These are phyloP conservation scores for Ustilago bromivora DNA, from an alignment of 1,284 basidiomycete genomes.

Conservation along the genomic window DNA sequence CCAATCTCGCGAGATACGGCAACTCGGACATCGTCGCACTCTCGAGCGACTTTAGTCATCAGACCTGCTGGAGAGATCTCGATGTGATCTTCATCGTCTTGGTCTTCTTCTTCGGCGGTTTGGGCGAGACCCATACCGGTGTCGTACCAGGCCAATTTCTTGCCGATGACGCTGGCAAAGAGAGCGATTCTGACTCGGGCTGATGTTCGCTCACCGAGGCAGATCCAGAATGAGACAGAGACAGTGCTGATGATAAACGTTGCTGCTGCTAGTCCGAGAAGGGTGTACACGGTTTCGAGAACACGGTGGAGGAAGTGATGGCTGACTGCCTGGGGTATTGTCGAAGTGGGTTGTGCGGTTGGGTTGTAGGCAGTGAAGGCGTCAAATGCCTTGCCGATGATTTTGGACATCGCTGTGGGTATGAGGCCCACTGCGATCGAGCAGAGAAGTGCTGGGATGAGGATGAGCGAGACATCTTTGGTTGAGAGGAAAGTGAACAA, in stretches of 20 bases:
- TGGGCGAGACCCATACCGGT: conserved; percentile 45
- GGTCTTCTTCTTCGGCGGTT: conserved; percentile 2
- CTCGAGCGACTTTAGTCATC: conserved; percentile 93
- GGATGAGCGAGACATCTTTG: conserved; percentile 44
- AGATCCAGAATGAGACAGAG: conserved; percentile 85
- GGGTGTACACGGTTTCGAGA: conserved; percentile 75
- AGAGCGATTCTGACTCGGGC: conserved; percentile 78
- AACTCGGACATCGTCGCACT: conserved; percentile 91
- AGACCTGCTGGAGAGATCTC: conserved; percentile 80
- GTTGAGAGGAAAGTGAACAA: conserved; percentile 54
- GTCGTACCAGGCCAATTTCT: conserved; percentile 76
- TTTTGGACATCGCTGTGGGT: conserved; percentile 91
- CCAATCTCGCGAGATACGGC: conserved; percentile 84
- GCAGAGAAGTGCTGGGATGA: conserved; percentile 79
- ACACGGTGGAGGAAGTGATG: conserved; percentile 73
- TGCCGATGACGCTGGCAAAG: conserved; percentile 78
- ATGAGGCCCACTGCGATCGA: conserved; percentile 81
- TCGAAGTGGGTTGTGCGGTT: conserved; percentile 71
- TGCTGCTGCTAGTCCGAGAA: conserved; percentile 79
- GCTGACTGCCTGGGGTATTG: conserved; percentile 72
- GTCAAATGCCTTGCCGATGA: conserved; percentile 87
- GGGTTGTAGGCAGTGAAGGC: conserved; percentile 76
- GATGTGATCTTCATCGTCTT: conserved; percentile 51
- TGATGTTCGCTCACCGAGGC: conserved; percentile 84
- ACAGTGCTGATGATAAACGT: conserved; percentile 80